Conservation (phyloP, 805 yeast genomes). For the Kuraishia cidri region DNA sequence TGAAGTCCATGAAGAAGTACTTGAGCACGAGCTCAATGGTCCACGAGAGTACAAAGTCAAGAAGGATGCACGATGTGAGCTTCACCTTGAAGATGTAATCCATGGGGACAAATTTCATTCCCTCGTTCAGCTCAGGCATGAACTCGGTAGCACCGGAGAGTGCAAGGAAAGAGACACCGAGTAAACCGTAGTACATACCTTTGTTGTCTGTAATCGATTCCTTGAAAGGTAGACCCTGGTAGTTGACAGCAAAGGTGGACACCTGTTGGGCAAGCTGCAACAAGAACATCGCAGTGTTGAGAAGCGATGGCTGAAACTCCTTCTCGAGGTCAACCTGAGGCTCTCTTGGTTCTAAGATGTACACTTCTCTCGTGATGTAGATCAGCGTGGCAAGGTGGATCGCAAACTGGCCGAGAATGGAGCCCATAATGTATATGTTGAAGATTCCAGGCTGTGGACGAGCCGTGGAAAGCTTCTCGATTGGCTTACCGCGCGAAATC, state of each 20-base stretch:
- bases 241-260: conserved; percentile 95
- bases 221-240: conserved; percentile 95
- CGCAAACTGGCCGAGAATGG: conserved; percentile 93
- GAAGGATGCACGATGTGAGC: conserved; percentile 61
- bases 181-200: conserved; percentile 93
- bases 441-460: conserved; percentile 98
- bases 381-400: conserved; percentile 79
- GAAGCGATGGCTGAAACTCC: conserved; percentile 77
- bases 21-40: conserved; percentile 75
- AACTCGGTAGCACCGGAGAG: conserved; percentile 90
- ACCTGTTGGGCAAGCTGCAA: conserved; percentile 94
- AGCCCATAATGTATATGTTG: conserved; percentile 94
- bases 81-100: conserved; percentile 59
- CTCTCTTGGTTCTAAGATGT: conserved; percentile 85
- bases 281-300: conserved; percentile 93
- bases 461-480: conserved; percentile 80
- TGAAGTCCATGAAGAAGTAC: conserved; percentile 78
- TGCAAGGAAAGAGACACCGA: conserved; percentile 87
- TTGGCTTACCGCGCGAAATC: conserved; percentile 87
- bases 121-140: conserved; percentile 88
- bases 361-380: conserved; percentile 77
- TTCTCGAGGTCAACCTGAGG: conserved; percentile 87
- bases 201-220: conserved; percentile 83
- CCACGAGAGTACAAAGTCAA: conserved; percentile 75
- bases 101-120: conserved; percentile 91